These are phyloP conservation scores for Mycena polygramma DNA, from an alignment of 768 basidiomycete genomes.

Conservation along the genomic window DNA sequence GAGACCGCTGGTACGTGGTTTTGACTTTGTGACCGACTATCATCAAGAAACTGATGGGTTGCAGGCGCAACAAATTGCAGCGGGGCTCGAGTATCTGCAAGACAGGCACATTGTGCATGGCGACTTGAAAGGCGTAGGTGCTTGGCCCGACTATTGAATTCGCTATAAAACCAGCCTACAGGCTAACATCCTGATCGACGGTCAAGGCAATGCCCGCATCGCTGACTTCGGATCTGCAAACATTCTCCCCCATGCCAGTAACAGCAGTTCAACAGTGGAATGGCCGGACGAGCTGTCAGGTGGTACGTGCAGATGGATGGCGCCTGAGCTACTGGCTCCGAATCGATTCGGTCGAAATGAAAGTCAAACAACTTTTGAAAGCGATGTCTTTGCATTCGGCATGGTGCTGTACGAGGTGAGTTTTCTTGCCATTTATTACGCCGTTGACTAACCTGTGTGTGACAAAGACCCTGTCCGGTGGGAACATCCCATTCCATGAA, in stretches of 20 bases:
- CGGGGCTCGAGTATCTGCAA: neutral
- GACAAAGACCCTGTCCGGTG: slow-evolving; percentile 1
- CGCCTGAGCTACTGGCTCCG: slow-evolving; percentile 6
- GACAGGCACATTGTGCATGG: slow-evolving; percentile 1
- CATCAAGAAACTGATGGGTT: neutral
- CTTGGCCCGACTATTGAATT: neutral
- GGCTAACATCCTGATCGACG: slow-evolving; percentile 11
- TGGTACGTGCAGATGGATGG: slow-evolving; percentile 22
- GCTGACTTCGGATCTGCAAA: slow-evolving; percentile 9
- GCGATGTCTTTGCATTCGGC: slow-evolving; percentile 15
- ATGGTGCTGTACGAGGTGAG: slow-evolving; percentile 21
- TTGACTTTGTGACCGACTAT: no score
- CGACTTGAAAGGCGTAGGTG: slow-evolving; percentile 22
- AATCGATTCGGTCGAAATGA: neutral
- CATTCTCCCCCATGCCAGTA: neutral
- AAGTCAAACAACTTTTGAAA: slow-evolving; percentile 3
- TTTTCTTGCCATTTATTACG: neutral
- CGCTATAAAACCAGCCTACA: neutral
- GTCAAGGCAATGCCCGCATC: neutral
- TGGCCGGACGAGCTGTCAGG: neutral
- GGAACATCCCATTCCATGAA: slow-evolving; percentile 3
- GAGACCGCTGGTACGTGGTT: slow-evolving; percentile 4
- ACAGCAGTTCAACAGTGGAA: neutral
- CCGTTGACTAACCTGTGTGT: neutral
- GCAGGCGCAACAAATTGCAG: slow-evolving; percentile 4